These are phyloP conservation scores for Hypomyces perniciosus DNA, from an alignment of 2,329 filamentous ascomycete genomes.

Conservation along the genomic window DNA sequence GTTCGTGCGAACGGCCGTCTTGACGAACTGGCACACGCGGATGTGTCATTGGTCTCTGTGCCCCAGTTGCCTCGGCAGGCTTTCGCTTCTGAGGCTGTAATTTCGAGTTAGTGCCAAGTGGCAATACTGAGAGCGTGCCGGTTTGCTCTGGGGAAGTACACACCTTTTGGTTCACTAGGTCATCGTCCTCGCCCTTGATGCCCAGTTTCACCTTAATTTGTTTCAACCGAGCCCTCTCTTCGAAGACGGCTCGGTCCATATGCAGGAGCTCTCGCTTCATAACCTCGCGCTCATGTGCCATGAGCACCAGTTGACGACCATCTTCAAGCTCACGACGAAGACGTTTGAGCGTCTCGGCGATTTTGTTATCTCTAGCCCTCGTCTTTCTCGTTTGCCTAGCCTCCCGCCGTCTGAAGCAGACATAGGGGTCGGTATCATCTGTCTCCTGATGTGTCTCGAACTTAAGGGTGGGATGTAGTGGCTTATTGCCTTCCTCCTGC, in stretches of 20 bases:
- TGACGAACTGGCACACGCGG: conserved; percentile 64
- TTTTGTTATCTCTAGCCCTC: conserved; percentile 84
- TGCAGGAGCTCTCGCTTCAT: conserved; percentile 71
- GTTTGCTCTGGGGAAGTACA: neutral
- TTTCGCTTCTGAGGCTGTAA: conserved; percentile 65
- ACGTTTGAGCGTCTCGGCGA: conserved; percentile 89
- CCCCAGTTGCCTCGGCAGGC: conserved; percentile 50
- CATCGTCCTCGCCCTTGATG: conserved; percentile 90
- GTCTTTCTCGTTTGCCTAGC: conserved; percentile 94
- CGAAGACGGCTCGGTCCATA: conserved; percentile 71
- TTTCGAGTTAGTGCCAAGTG: conserved; percentile 31
- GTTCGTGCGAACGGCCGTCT: conserved; percentile 66
- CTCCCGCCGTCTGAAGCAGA: conserved; percentile 94
- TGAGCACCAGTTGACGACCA: conserved; percentile 70
- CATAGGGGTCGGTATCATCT: conserved; percentile 93
- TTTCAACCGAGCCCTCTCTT: conserved; percentile 76
- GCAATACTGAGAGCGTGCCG: neutral
- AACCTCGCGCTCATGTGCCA: conserved; percentile 74
- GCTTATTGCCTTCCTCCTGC: conserved; percentile 59
- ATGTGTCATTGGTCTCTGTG: conserved; percentile 57
- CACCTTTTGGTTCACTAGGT: conserved; percentile 91
- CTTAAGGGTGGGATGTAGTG: conserved; percentile 75
- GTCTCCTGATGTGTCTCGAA: conserved; percentile 92
- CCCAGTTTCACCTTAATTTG: conserved; percentile 81
- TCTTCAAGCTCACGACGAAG: conserved; percentile 87